Evolutionary conservation across 2,329 filamentous ascomycete species (phyloP), one percentile per base, ranked within the genome.

Genomic region (Hypocreales sp.): DNA sequence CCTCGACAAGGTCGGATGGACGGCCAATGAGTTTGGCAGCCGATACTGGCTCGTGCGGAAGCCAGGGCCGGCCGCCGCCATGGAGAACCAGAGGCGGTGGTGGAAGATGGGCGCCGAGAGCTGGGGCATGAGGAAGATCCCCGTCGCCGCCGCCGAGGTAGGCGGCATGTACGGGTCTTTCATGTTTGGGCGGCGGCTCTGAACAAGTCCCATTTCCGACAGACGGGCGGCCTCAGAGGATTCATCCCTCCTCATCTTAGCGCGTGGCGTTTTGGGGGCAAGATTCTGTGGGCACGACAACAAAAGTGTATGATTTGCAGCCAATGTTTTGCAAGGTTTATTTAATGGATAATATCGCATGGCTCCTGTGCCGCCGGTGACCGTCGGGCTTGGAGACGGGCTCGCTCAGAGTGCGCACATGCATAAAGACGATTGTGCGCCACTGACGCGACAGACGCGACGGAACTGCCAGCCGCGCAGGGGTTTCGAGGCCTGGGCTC

Each of bases 121-220:
- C 56, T 87, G 81, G 81, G 81, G 81, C 20, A 84, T 84, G 72
- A 67, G 79, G 35, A 90, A 95, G 57, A 67, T 95, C 22, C 92
- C 87, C n/a, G 77, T 95, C 39, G 83, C 80, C 15, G 72, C 74
- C 44, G 82, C 86, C 28, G 87, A 95, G 50, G 79, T 95, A 15
- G 90, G 93, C 41, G 83, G 83, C 35, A 92, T 92, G 46, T 94
- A 95, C 46, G 90, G 90, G 14, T 67, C 59, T 15, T 72, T 67
- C 42, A 73, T 73, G 68, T 73, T 72, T 52, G 66, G 66, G 42
- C 55, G 66, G 38, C 63, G 65, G 44, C 48, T 72, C 31, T 72
- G 50, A 57, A 16, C 21, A 30, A 40, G 27, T 14, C 22, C n/a
- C 10, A 15, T 27, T 14, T 20, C 13, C 15, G n/a, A n/a, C n/a